These are phyloP conservation scores for Atkinsonella texensis DNA, from an alignment of 2,329 filamentous ascomycete species.

Conservation along the genomic window DNA sequence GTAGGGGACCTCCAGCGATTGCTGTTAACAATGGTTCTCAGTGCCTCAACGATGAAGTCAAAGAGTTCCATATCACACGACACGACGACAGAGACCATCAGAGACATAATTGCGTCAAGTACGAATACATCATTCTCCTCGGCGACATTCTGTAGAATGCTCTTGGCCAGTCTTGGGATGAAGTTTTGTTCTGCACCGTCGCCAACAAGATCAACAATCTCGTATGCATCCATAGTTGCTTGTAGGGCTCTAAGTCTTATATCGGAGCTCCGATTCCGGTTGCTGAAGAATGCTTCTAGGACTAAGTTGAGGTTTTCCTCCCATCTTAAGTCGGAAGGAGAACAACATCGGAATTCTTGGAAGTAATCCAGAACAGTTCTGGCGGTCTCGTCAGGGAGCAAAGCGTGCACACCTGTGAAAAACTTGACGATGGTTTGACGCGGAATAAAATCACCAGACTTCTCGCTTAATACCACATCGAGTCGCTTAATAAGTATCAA, in stretches of 20 bases:
- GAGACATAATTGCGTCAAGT: slow-evolving; percentile 51
- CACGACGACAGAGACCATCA: slow-evolving; percentile 53
- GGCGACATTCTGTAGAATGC: slow-evolving; percentile 47
- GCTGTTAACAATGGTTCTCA: slow-evolving; percentile 37
- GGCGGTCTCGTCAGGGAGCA: slow-evolving; percentile 53
- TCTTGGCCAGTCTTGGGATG: slow-evolving; percentile 46
- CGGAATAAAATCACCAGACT: slow-evolving; percentile 45
- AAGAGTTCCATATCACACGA: slow-evolving; percentile 48
- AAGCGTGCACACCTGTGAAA: slow-evolving; percentile 47
- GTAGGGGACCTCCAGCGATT: slow-evolving; percentile 34
- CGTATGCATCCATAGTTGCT: slow-evolving; percentile 46
- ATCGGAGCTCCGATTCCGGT: slow-evolving; percentile 45
- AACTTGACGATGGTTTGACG: slow-evolving; percentile 55
- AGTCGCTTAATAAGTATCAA: slow-evolving; percentile 33
- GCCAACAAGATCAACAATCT: slow-evolving; percentile 45
- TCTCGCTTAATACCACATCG: slow-evolving; percentile 33
- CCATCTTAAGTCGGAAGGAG: slow-evolving; percentile 59
- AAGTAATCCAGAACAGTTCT: slow-evolving; percentile 56
- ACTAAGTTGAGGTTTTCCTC: slow-evolving; percentile 49
- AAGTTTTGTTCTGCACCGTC: slow-evolving; percentile 46
- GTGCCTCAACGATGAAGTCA: slow-evolving; percentile 40
- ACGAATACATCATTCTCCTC: slow-evolving; percentile 53
- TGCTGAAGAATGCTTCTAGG: slow-evolving; percentile 50
- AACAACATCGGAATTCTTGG: slow-evolving; percentile 56
- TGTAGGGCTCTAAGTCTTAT: slow-evolving; percentile 52